Percentiles rank a stretch among this genome's conserved stretches.
Conservation (phyloP, 2,329 filamentous ascomycete genomes). For the Coleophoma cylindrospora region DNA sequence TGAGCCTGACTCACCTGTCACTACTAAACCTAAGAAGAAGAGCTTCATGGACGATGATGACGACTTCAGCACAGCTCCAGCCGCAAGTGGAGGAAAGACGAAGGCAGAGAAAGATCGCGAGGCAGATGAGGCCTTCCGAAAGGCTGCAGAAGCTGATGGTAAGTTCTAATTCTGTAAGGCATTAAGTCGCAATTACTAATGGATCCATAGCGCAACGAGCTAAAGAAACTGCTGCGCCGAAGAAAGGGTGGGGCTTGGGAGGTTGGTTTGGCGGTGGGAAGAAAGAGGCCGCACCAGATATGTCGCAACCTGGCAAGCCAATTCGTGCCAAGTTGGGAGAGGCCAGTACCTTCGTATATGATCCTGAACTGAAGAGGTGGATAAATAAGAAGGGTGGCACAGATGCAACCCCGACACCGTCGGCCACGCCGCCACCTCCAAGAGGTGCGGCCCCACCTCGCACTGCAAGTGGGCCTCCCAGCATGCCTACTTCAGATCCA, state of each 20-base stretch:
- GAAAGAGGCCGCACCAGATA: slow-evolving; percentile 42
- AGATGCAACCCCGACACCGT: slow-evolving; percentile 52
- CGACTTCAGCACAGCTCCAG: slow-evolving; percentile 47
- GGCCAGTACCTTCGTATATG: slow-evolving; percentile 87
- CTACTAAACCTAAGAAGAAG: slow-evolving; percentile 65
- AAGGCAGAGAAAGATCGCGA: slow-evolving; percentile 69
- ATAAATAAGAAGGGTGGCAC: slow-evolving; percentile 84
- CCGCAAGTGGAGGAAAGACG: slow-evolving; percentile 46
- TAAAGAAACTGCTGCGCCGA: slow-evolving; percentile 42
- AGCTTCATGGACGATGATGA: slow-evolving; percentile 78
- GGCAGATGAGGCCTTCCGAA: slow-evolving; percentile 80
- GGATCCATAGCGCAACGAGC: slow-evolving; percentile 53
- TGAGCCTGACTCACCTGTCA: slow-evolving; percentile 31
- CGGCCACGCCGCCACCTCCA: slow-evolving; percentile 76
- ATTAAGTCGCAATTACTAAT: slow-evolving; percentile 5
- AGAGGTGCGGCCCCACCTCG: slow-evolving; percentile 42
- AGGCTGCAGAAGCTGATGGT: slow-evolving; percentile 74
- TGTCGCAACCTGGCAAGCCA: slow-evolving; percentile 52
- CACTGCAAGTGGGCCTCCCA: slow-evolving; percentile 19
- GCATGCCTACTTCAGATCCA: slow-evolving; percentile 2
- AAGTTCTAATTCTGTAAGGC: slow-evolving; percentile 25
- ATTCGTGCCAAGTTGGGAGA: slow-evolving; percentile 93
- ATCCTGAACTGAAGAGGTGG: slow-evolving; percentile 96
- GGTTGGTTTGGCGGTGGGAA: slow-evolving; percentile 76
- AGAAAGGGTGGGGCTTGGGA: slow-evolving; percentile 72